These are phyloP conservation scores for Diplodia scrobiculata DNA, from an alignment of 2,329 filamentous ascomycete species.

Conservation along the genomic window DNA sequence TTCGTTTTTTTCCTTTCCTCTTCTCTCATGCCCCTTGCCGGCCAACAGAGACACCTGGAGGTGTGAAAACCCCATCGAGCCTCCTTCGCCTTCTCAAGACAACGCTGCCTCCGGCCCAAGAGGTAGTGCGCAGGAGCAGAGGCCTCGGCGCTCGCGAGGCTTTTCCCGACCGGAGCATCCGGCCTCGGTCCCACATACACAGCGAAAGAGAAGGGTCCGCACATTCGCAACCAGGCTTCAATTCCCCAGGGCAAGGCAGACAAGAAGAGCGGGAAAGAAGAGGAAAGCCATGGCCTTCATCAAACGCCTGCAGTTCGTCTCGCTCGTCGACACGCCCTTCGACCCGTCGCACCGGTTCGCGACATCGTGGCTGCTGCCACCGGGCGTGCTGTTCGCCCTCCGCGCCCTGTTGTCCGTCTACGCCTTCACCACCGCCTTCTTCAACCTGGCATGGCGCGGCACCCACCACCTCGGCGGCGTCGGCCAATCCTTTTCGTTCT, in stretches of 20 bases:
- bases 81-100: too few species aligned
- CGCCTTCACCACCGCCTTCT: slow-evolving; percentile 68
- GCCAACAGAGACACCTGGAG: not conserved
- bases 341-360: slow-evolving; percentile 65
- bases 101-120: not conserved
- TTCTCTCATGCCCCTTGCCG: slow-evolving; percentile 3
- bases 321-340: slow-evolving; percentile 35
- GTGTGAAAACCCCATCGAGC: too few species aligned
- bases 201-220: too few species aligned
- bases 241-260: too few species aligned
- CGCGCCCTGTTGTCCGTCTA: slow-evolving; percentile 63
- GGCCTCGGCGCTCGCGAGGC: not conserved
- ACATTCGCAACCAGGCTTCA: too few species aligned
- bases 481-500: slow-evolving; percentile 71
- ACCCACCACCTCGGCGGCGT: slow-evolving; percentile 52
- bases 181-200: not conserved
- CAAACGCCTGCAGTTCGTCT: not conserved
- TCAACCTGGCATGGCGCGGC: slow-evolving; percentile 68
- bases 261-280: too few species aligned
- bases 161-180: not conserved
- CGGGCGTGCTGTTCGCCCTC: slow-evolving; percentile 61
- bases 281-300: not conserved
- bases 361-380: slow-evolving; percentile 79
- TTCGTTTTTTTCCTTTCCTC: not conserved
- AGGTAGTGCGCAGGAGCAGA: not conserved